Base-by-base conservation (phyloP, 23 red algal species). In the Gracilaria domingensis region DNA sequence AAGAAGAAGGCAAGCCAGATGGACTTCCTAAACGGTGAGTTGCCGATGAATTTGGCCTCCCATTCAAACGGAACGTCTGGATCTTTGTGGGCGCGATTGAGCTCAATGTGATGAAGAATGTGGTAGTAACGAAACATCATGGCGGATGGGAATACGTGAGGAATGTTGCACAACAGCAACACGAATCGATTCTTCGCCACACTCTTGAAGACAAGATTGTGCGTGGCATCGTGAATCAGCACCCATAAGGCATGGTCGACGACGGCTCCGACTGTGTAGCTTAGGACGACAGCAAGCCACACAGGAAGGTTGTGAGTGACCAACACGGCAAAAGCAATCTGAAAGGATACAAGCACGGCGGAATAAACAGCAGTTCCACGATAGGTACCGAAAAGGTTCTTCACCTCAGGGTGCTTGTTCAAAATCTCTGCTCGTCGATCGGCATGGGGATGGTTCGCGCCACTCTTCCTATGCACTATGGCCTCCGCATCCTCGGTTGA, bases 91-190 rank as follows among this genome's bases (percentile, higher is more conserved):
- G 92, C 85, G 56, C 88, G 87, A 82, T 99, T 99, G 21, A 99
- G 84, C 51, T 99, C 97, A 9, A 99, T 96, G 74, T 99, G 97
- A 82, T 99, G 97, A 75, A 96, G 89, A 73, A 99, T 99, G 42
- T 99, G 97, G 65, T 99, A 99, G 70, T 96, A 99, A 34, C 97
- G 93, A 57, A 99, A 99, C 90, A 96, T 95, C 91, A 99, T 99
- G 5, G 84, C 90, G 34, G 91, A 95, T 9, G 97, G 97, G 53
- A 99, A 88, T 4, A 99, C 91, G 75, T 99, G 97, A 12, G 91
- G 77, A 47, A 94, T 88, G 58, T 99, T 99, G 8, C 90, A 91
- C 33, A 94, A 70, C 32, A 92, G 75, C 28, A 99, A 73, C 23
- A 95, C 80, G 35, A 95, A 8, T n/a, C 97, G 91, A 72, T 99